phyloP scores from a whole-genome alignment of 495 filamentous ascomycete genomes.

The Lepraria neglecta region DNA sequence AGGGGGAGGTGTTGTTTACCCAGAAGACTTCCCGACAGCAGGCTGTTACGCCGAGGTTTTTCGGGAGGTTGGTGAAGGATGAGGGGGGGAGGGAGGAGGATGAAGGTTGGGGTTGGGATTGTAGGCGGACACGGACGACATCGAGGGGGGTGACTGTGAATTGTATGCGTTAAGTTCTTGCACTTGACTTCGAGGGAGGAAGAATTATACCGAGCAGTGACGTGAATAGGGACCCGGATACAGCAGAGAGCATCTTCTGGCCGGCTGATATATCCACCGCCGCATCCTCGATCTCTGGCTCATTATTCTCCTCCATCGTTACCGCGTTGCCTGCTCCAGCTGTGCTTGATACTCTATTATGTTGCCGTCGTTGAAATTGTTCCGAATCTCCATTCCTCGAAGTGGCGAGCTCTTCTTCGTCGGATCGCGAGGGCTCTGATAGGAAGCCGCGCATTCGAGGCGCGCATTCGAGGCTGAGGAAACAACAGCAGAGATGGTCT shows the following conservation, averaged over 20 bases:
- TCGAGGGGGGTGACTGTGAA: constrained; percentile 83
- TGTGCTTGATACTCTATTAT: constrained; percentile 36
- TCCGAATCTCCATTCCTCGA: constrained; percentile 24
- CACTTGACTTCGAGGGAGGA: background rate
- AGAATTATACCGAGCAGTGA: constrained; percentile 71
- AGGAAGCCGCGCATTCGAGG: constrained; percentile 27
- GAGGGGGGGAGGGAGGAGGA: constrained; percentile 36
- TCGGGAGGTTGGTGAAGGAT: constrained; percentile 59
- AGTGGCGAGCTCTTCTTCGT: constrained; percentile 28
- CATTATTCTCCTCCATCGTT: constrained; percentile 13
- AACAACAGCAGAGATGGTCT: background rate
- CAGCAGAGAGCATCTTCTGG: constrained; percentile 93
- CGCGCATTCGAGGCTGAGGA: too few relatives aligned
- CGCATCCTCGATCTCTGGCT: constrained; percentile 23
- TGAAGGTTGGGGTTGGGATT: constrained; percentile 73
- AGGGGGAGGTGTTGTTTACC: constrained; percentile 75
- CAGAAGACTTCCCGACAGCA: constrained; percentile 98
- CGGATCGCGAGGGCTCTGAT: constrained; percentile 21
- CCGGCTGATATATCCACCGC: constrained; percentile 60
- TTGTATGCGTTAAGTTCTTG: constrained; percentile 11
- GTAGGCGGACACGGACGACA: constrained; percentile 89
- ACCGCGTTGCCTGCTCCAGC: background rate
- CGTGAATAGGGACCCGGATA: constrained; percentile 82
- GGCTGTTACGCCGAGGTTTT: constrained; percentile 82
- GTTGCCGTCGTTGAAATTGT: constrained; percentile 31